Evolutionary conservation across 2,329 filamentous ascomycete genomes (phyloP).

Genomic region (Pseudogymnoascus destructans): DNA sequence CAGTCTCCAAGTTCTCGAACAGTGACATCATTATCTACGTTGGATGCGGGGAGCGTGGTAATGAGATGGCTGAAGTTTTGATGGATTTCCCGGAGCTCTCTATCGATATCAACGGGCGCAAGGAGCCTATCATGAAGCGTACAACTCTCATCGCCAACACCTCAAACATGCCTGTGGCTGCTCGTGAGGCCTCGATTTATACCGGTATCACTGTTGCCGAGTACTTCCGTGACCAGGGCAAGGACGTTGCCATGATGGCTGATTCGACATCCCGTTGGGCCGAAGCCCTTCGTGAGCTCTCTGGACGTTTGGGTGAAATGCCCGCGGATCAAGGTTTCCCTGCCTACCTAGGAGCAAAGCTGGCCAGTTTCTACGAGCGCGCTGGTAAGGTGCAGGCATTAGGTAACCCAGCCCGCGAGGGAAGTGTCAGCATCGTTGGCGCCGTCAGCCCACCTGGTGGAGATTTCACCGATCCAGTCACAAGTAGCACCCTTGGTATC

Average conservation of each 20-base stretch:
- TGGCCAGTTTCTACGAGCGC: conserved; percentile 98
- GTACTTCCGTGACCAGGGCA: conserved; percentile 94
- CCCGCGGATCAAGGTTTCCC: conserved; percentile 99
- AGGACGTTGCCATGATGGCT: conserved; percentile 99
- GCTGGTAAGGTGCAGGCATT: conserved; percentile 77
- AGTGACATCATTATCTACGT: conserved; percentile 98
- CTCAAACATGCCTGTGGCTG: conserved; percentile 98
- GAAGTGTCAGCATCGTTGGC: conserved; percentile 94
- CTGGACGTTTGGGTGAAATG: conserved; percentile 98
- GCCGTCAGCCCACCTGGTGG: conserved; percentile 94
- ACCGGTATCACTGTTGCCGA: conserved; percentile 90
- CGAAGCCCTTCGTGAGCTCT: conserved; percentile 95
- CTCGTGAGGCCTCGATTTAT: conserved; percentile 97
- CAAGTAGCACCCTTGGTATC: conserved; percentile 83
- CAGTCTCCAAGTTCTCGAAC: conserved; percentile 99
- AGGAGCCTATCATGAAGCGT: conserved; percentile 99
- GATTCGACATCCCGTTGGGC: conserved; percentile 98
- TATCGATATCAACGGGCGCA: conserved; percentile 84
- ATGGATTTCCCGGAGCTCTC: conserved; percentile 99
- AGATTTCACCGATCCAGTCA: conserved; percentile 98
- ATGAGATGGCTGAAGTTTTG: conserved; percentile 99
- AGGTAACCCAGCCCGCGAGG: conserved; percentile 75
- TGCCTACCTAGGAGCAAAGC: conserved; percentile 88
- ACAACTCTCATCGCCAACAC: conserved; percentile 97
- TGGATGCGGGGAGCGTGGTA: conserved; percentile 80